A percentile compares a stretch with the other conserved stretches of the same genome.
Conservation (phyloP, 371 early-diverging fungal genomes). For the Mortierella sp. region DNA sequence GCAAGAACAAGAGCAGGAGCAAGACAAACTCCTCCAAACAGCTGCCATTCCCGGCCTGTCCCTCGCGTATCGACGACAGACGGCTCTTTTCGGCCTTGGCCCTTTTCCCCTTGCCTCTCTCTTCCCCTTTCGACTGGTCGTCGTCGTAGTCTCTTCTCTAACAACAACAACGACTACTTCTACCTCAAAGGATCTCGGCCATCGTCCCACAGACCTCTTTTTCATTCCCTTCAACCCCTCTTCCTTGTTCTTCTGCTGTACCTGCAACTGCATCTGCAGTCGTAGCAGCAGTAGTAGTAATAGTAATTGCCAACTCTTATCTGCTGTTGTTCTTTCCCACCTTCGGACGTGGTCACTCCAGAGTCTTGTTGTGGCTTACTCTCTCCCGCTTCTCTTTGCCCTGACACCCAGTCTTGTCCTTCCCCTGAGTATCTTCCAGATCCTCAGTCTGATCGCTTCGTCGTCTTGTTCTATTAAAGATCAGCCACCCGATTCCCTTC, state of each 20-base stretch:
- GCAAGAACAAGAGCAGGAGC: background rate
- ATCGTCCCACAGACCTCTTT: conserved; percentile 5
- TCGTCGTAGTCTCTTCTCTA: background rate
- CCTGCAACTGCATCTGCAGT: background rate
- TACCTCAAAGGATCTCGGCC: background rate
- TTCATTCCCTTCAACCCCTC: background rate
- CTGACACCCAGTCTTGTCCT: conserved; percentile 35
- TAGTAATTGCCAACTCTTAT: conserved; percentile 7
- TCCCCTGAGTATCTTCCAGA: conserved; percentile 36
- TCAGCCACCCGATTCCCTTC: conserved; percentile 9
- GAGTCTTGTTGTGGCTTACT: conserved; percentile 36
- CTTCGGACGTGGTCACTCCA: conserved; percentile 20
- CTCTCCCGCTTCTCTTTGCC: conserved; percentile 38
- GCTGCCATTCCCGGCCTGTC: background rate
- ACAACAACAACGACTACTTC: background rate
- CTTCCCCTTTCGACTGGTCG: conserved; percentile 16
- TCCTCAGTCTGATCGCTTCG: conserved; percentile 28
- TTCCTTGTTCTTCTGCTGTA: too few relatives aligned
- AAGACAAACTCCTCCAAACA: background rate
- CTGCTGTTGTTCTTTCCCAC: background rate
- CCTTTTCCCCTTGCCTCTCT: background rate
- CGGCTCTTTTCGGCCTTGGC: conserved; percentile 21
- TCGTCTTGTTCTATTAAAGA: background rate
- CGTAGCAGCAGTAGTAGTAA: background rate
- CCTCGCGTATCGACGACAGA: background rate